phyloP scores from a whole-genome alignment of 2,329 filamentous ascomycete genomes.

The Paraphoma chrysanthemicola region DNA sequence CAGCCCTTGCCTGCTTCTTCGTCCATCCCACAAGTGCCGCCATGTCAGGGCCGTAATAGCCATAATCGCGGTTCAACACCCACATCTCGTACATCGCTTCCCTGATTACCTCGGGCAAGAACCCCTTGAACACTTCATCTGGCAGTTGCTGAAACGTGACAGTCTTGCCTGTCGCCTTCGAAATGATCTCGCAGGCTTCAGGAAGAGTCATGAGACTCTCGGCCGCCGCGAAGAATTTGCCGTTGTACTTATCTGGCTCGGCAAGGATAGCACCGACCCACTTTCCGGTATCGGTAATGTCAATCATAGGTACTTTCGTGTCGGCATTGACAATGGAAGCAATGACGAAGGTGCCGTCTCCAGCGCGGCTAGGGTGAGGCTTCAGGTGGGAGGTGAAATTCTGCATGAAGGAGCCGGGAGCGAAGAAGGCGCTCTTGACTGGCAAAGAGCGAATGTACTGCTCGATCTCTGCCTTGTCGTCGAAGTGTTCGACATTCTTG shows the following conservation, averaged over 20 bases:
- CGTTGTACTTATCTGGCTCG: conserved; percentile 53
- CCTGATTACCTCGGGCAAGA: conserved; percentile 22
- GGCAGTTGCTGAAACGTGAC: conserved; percentile 31
- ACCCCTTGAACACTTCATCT: conserved; percentile 36
- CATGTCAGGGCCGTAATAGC: conserved; percentile 36
- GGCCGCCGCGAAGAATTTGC: conserved; percentile 55
- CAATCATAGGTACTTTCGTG: conserved; percentile 52
- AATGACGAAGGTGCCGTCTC: conserved; percentile 38
- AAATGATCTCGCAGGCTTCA: conserved; percentile 51
- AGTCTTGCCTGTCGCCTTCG: conserved; percentile 50
- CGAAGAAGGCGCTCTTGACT: conserved; percentile 60
- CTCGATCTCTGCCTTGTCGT: conserved; percentile 64
- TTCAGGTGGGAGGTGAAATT: conserved; percentile 48
- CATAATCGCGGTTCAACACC: conserved; percentile 32
- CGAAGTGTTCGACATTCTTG: conserved; percentile 57
- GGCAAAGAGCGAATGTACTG: conserved; percentile 59
- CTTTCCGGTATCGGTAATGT: conserved; percentile 56
- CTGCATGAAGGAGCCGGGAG: conserved; percentile 63
- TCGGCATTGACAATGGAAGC: conserved; percentile 12
- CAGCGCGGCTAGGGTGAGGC: conserved; percentile 15
- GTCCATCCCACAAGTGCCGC: conserved; percentile 35
- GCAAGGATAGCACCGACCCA: conserved; percentile 52
- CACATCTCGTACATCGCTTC: conserved; percentile 38
- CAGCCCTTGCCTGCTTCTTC: conserved; percentile 26
- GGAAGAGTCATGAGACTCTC: conserved; percentile 48